phyloP scores from a whole-genome alignment of 2,329 filamentous ascomycete genomes.

The Capronia coronata region DNA sequence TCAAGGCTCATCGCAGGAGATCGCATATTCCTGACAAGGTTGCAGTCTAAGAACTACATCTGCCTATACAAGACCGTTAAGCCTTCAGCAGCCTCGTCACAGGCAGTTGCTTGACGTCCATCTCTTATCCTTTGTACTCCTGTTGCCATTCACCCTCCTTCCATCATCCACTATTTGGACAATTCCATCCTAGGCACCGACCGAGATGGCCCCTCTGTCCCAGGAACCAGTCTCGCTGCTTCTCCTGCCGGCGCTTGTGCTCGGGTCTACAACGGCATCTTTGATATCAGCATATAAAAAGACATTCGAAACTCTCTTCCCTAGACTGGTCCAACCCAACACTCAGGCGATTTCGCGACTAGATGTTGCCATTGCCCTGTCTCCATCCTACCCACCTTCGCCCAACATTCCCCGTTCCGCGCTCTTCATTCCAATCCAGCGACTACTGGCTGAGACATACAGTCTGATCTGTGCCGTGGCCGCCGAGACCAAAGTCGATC shows the following conservation, averaged over 20 bases:
- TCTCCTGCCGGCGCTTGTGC: conserved; percentile 18
- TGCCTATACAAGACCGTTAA: too few relatives aligned
- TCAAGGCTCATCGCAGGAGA: too few relatives aligned
- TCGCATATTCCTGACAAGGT: too few relatives aligned
- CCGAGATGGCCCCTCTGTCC: conserved; percentile 9
- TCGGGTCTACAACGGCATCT: conserved; percentile 9
- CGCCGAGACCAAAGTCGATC: conserved; percentile 54
- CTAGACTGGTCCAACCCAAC: conserved; percentile 14
- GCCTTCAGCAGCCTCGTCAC: neutral
- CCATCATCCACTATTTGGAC: too few relatives aligned
- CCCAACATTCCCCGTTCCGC: conserved; percentile 15
- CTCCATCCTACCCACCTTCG: conserved; percentile 12
- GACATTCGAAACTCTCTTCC: conserved; percentile 22
- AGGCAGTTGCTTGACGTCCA: neutral
- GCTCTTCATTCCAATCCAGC: conserved; percentile 43
- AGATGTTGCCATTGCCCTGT: conserved; percentile 20
- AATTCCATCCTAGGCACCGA: too few relatives aligned
- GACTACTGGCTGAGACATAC: conserved; percentile 71
- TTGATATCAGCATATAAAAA: conserved; percentile 20
- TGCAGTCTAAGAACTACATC: too few relatives aligned
- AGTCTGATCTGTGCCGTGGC: conserved; percentile 68
- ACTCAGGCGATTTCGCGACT: conserved; percentile 10
- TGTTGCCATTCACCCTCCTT: too few relatives aligned
- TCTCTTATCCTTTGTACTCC: too few relatives aligned
- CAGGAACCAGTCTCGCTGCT: conserved; percentile 13